Evolutionary conservation across 768 basidiomycete genomes (phyloP), one percentile per base, ranked within the genome.

Genomic region (Cantharellus anzutake): DNA sequence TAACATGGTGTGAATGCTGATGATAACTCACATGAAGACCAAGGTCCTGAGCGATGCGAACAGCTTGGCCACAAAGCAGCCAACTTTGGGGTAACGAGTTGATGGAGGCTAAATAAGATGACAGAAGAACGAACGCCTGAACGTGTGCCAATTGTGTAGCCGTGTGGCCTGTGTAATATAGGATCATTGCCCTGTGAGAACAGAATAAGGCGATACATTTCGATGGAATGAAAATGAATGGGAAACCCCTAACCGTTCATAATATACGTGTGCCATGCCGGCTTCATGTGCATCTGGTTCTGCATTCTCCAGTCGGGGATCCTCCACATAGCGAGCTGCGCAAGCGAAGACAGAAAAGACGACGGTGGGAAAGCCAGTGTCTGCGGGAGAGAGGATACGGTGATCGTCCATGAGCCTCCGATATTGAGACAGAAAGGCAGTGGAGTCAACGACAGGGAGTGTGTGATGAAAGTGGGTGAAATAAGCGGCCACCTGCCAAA

Each of bases 1-100:
- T 1, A 11, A 34, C 16, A 55, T 5, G 7, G 20, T 29, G 50
- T 5, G 52, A 55, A 7, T 7, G 7, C 5, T 14, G 56, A 39
- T 35, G 2, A 29, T 11, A 16, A 68, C 87, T 75, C 72, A 92
- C 89, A 73, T 93, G 91, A 65, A 94, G 77, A 51, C 91, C 91
- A 48, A 93, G 75, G 72, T 94, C 91, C 70, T 93, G 91, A 2
- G 86, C 90, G 61, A 81, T 81, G 61, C 91, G 81, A 53, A 94
- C 80, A 34, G 87, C 91, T 69, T 93, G 91, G 50, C 91, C 91
- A 59, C 91, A 80, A 60, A 92, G 76, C 63, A 93, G 79, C 91
- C 91, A 94, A 39, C 90, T 88, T 71, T 92, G 91, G 2, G 91
- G 91, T 57, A 94, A 78, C 67, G 90, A 91, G 67, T 94, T 94